These are phyloP conservation scores for Gossypium longicalyx DNA, from an alignment of 345 rosid genomes.

Conservation along the genomic window DNA sequence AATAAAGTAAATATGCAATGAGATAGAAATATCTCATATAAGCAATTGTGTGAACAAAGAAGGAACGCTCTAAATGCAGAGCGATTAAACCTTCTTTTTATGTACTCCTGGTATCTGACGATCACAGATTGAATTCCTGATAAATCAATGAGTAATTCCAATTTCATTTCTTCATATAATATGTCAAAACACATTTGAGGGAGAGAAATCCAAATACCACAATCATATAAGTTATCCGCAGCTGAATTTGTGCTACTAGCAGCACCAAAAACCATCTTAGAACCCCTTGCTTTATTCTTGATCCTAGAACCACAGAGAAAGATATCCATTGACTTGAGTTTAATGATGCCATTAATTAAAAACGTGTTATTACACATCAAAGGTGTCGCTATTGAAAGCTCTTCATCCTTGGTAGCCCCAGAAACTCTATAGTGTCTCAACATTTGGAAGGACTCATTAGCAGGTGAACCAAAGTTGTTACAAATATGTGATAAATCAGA, in stretches of 20 bases:
- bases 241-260: conserved; percentile 24
- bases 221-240: conserved; percentile 30
- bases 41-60: conserved; percentile 45
- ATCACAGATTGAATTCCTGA: conserved; percentile 44
- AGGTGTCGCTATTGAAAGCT: conserved; percentile 27
- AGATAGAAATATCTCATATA: conserved; percentile 61
- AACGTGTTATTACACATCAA: conserved; percentile 30
- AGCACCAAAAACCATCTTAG: conserved; percentile 32
- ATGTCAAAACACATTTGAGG: conserved; percentile 38
- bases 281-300: conserved; percentile 27
- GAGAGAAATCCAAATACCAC: conserved; percentile 59
- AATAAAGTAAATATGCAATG: conserved; percentile 42
- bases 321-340: conserved; percentile 50
- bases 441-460: conserved; percentile 35
- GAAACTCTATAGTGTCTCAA: conserved; percentile 33
- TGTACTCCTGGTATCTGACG: conserved; percentile 42
- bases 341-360: conserved; percentile 44
- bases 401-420: conserved; percentile 35
- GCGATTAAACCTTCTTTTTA: conserved; percentile 42
- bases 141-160: conserved; percentile 38
- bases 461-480: conserved; percentile 28
- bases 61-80: conserved; percentile 31
- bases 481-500: conserved; percentile 43
- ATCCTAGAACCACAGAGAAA: conserved; percentile 51
- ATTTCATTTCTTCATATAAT: conserved; percentile 48